Conservation (phyloP, 352 stramenopile genomes). For the Phytophthora sp. region DNA sequence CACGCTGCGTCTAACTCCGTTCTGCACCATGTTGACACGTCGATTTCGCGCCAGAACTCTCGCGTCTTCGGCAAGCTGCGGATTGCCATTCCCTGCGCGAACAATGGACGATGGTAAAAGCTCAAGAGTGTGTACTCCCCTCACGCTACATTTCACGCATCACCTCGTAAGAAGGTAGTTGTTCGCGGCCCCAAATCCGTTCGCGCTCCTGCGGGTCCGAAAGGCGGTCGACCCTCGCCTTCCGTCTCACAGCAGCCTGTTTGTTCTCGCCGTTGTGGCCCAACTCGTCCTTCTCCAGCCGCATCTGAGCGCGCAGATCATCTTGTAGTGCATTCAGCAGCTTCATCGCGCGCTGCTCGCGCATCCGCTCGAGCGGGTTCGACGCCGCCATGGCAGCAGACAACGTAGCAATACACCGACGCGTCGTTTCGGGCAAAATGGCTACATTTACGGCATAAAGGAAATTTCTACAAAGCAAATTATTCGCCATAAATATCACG, state of each 20-base stretch:
- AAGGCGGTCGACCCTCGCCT: constrained; percentile 54
- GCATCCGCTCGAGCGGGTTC: constrained; percentile 70
- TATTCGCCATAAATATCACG: too few species aligned
- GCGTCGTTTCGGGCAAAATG: constrained; percentile 31
- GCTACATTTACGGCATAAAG: constrained; percentile 15
- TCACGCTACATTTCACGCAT: background rate
- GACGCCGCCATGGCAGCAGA: constrained; percentile 13
- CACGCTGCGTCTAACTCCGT: constrained; percentile 61
- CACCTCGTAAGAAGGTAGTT: constrained; percentile 54
- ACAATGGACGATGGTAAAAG: background rate
- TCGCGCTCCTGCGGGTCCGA: constrained; percentile 54
- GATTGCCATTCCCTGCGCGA: constrained; percentile 44
- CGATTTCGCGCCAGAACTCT: constrained; percentile 61
- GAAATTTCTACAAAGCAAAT: too few species aligned
- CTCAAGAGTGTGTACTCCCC: background rate
- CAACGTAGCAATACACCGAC: background rate
- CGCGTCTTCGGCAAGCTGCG: constrained; percentile 65
- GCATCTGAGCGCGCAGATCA: constrained; percentile 64
- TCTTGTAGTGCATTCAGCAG: constrained; percentile 64
- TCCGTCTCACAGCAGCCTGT: constrained; percentile 41
- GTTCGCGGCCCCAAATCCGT: constrained; percentile 52
- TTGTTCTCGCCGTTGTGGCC: constrained; percentile 27
- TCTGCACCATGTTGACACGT: constrained; percentile 61
- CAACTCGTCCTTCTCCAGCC: constrained; percentile 53
- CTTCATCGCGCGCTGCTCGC: constrained; percentile 64